These are phyloP conservation scores for Begonia peltatifolia DNA, from an alignment of 306 rosid species.

Conservation along the genomic window DNA sequence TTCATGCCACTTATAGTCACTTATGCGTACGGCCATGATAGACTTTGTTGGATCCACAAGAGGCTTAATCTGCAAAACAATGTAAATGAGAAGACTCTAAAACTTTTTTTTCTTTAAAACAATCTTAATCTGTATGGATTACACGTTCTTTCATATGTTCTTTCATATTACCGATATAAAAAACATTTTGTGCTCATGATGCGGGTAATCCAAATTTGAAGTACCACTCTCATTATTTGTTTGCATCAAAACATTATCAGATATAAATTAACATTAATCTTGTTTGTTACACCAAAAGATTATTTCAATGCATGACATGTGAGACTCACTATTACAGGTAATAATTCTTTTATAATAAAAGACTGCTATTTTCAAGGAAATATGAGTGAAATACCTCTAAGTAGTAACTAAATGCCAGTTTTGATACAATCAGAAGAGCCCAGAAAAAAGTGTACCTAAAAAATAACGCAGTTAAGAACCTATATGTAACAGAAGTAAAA, in stretches of 20 bases:
- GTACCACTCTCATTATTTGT: too few species aligned
- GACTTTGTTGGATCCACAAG: slow-evolving; percentile 75
- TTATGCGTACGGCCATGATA: slow-evolving; percentile 43
- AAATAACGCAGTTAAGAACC: slow-evolving; percentile 18
- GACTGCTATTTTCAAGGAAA: neutral
- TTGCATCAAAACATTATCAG: too few species aligned
- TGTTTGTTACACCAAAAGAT: too few species aligned
- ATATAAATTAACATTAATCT: too few species aligned
- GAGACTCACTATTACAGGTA: too few species aligned
- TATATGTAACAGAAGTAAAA: slow-evolving; percentile 19
- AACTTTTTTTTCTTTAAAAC: slow-evolving; percentile 2
- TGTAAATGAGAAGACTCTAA: slow-evolving; percentile 14
- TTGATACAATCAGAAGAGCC: slow-evolving; percentile 64
- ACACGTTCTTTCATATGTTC: neutral
- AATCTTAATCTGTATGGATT: neutral
- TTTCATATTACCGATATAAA: too few species aligned
- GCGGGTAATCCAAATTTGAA: too few species aligned
- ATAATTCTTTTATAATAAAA: neutral
- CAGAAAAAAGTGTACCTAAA: slow-evolving; percentile 82
- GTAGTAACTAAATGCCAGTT: slow-evolving; percentile 81
- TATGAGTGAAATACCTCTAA: slow-evolving; percentile 52
- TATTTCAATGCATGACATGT: too few species aligned
- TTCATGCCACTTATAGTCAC: slow-evolving; percentile 65
- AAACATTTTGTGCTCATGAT: too few species aligned
- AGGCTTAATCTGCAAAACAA: slow-evolving; percentile 66